Evolutionary conservation across 108 stramenopile species (phyloP).

Genomic region (Fragilariopsis cylindrus): DNA sequence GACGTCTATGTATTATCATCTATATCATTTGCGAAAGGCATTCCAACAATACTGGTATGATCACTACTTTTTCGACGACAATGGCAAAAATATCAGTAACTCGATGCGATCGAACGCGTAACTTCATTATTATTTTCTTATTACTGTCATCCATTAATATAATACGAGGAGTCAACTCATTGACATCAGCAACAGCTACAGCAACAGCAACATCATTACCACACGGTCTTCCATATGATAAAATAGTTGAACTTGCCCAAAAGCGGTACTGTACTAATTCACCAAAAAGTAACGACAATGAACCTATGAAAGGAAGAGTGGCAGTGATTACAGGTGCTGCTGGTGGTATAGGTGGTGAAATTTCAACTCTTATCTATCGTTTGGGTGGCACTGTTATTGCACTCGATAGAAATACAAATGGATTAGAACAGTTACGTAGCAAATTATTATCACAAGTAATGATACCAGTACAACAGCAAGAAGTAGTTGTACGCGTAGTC

Average conservation of each 20-base stretch:
- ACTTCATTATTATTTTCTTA: too few relatives aligned
- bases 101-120: too few relatives aligned
- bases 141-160: too few relatives aligned
- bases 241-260: conserved; percentile 16
- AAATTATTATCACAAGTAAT: not conserved
- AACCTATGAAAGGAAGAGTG: conserved; percentile 1
- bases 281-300: not conserved
- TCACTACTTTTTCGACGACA: too few relatives aligned
- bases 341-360: conserved; percentile 45
- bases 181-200: too few relatives aligned
- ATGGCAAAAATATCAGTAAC: too few relatives aligned
- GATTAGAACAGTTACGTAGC: conserved; percentile 28
- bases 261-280: conserved; percentile 3
- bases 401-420: conserved; percentile 39
- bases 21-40: too few relatives aligned
- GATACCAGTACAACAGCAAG: not conserved
- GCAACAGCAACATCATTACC: not conserved
- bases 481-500: not conserved
- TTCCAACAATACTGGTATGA: too few relatives aligned
- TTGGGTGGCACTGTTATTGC: conserved; percentile 57
- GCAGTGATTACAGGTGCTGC: conserved; percentile 50
- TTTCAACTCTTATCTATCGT: conserved; percentile 23
- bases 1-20: too few relatives aligned
- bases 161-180: too few relatives aligned
- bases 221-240: not conserved